Evolutionary conservation across 352 stramenopile species (phyloP).

Genomic region (Phytophthora tentaculata): DNA sequence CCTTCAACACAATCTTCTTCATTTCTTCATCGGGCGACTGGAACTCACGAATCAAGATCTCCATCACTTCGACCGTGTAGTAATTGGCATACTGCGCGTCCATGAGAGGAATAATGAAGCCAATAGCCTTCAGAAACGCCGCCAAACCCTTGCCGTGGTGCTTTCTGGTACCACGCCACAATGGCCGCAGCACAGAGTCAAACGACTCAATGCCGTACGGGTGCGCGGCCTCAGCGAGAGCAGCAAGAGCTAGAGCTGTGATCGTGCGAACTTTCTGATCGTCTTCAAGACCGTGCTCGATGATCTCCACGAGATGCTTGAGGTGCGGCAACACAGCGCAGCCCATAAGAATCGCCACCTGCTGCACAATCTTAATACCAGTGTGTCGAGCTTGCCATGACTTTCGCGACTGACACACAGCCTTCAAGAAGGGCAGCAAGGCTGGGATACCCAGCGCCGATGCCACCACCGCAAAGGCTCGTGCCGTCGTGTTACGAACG

Average conservation of each 20-base stretch:
- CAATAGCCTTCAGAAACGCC: constrained; percentile 99
- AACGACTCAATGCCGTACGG: constrained; percentile 99
- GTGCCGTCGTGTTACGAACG: constrained; percentile 98
- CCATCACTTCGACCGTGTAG: constrained; percentile 99
- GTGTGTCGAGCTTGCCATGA: constrained; percentile 99
- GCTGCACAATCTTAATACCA: constrained; percentile 99
- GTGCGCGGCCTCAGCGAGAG: constrained; percentile 97
- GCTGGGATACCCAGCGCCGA: constrained; percentile 97
- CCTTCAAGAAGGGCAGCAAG: constrained; percentile 98
- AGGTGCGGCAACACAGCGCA: constrained; percentile 98
- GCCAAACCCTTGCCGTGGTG: constrained; percentile 98
- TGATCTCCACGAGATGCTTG: constrained; percentile 98
- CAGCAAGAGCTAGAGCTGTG: constrained; percentile 96
- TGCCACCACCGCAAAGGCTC: constrained; percentile 99
- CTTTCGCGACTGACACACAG: constrained; percentile 98
- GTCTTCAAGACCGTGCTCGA: constrained; percentile 97
- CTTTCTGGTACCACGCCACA: constrained; percentile 98
- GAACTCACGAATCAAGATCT: constrained; percentile 99
- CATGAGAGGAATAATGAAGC: constrained; percentile 99
- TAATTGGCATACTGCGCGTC: constrained; percentile 99
- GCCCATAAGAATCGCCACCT: constrained; percentile 99
- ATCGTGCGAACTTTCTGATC: constrained; percentile 99
- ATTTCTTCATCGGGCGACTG: constrained; percentile 99
- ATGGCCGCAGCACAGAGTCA: constrained; percentile 96
- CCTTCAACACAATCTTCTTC: constrained; percentile 98